Base-by-base conservation (phyloP, 371 early-diverging fungal genomes). In the Mortierella polycephala region DNA sequence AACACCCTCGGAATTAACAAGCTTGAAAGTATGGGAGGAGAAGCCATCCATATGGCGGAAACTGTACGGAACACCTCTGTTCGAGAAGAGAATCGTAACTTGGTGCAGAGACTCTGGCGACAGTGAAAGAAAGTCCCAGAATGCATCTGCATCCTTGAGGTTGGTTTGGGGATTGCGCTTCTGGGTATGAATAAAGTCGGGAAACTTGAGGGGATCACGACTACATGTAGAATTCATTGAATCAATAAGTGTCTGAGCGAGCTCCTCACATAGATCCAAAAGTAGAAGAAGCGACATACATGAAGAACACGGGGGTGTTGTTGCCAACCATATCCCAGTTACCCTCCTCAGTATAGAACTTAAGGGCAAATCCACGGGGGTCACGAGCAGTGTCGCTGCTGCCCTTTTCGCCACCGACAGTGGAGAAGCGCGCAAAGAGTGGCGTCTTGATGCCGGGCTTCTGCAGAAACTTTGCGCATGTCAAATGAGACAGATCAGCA, bases 141-240 rank as follows among this genome's bases (percentile, higher is more conserved):
- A 81, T 77, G 86, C 86, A 62, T 85, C 83, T 18, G 87, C 65
- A 41, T 90, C 86, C 57, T 81, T 81, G 56, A 86, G 69, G 81
- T 92, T 90, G 62, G 91, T 92, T 62, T 86, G 88, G 37, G 94
- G 92, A 81, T 93, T 85, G 58, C 92, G 88, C 86, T 93, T 93
- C 83, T 92, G 93, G 53, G 92, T 91, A 83, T 93, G 94, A 80
- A 93, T 92, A 79, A 93, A 92, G 75, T 93, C 93, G 53, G 94
- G 93, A 84, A 92, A 93, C 85, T 94, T 93, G 72, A 88, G 69
- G n/a, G 92, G 88, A 77, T 93, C 94, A 62, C 94, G 90, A 62
- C 92, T 74, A n/a, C n/a, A n/a, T n/a, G n/a, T n/a, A 65, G 53
- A 16, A 12, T 21, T 44, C 11, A 50, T 14, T 11, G 23, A 18